Evolutionary conservation across 169 alveolate genomes (phyloP).

Genomic region (Ichthyophthirius multifiliis): DNA sequence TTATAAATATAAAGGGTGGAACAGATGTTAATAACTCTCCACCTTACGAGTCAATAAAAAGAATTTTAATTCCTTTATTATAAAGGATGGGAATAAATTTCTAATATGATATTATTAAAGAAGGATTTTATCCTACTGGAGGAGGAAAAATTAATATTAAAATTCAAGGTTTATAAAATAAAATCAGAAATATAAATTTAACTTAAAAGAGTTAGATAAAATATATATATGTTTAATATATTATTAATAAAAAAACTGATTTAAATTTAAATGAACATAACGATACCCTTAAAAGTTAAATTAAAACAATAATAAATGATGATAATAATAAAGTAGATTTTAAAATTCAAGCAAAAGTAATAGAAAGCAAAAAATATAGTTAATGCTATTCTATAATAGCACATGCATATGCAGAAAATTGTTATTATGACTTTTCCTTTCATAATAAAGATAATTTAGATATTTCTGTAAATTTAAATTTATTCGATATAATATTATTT

Average conservation of each 20-base stretch:
- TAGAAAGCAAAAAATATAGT: not conserved
- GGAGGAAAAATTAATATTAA: not conserved
- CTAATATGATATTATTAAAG: not conserved
- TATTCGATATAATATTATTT: not conserved
- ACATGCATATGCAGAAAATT: conserved; percentile 3
- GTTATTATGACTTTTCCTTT: not conserved
- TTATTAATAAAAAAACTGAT: not conserved
- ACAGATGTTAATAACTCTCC: conserved; percentile 18
- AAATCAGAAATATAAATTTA: not conserved
- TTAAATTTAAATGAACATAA: not conserved
- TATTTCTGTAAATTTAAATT: not conserved
- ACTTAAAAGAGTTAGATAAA: not conserved
- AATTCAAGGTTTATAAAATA: not conserved
- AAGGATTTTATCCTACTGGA: conserved; percentile 17
- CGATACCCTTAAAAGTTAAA: not conserved
- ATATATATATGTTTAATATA: not conserved
- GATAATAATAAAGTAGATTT: not conserved
- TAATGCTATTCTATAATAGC: conserved; percentile 4
- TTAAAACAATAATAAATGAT: not conserved
- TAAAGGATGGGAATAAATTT: conserved; percentile 1
- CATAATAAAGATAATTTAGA: not conserved
- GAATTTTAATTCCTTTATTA: not conserved
- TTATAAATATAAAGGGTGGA: not conserved
- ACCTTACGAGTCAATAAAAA: not conserved
- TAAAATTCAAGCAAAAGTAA: not conserved